These are phyloP conservation scores for Erythrophleum fordii DNA, from an alignment of 306 rosid species.

Conservation along the genomic window DNA sequence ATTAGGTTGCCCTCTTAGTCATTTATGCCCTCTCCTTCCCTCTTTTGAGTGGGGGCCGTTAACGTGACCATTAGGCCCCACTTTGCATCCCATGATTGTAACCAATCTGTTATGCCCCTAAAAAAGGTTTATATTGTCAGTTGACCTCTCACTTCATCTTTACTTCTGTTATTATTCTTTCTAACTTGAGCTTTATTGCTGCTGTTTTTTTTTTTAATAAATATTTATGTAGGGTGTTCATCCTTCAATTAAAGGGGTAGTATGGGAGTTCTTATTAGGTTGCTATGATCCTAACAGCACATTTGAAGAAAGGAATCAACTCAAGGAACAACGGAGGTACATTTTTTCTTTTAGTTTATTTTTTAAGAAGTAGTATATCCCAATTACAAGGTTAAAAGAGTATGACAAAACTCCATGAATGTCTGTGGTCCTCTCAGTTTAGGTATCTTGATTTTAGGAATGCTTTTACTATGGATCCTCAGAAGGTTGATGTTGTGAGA, in stretches of 20 bases:
- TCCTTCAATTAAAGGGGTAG: conserved; percentile 92
- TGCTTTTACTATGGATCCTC: conserved; percentile 15
- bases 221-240: conserved; percentile 83
- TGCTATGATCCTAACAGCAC: conserved; percentile 91
- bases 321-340: conserved; percentile 75
- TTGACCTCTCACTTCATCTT: neutral
- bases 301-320: conserved; percentile 70
- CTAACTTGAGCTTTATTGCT: conserved; percentile 1
- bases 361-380: conserved; percentile 19
- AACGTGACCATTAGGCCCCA: neutral
- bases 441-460: neutral
- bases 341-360: conserved; percentile 25
- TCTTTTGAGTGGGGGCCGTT: neutral
- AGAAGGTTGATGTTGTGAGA: conserved; percentile 28
- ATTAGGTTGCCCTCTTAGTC: neutral
- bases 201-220: conserved; percentile 15
- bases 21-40: neutral
- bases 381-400: conserved; percentile 1
- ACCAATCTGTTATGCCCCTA: neutral
- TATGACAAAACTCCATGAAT: neutral
- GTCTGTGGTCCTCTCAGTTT: conserved; percentile 18
- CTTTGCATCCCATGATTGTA: neutral
- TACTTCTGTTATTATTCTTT: conserved; percentile 19
- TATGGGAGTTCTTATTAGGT: conserved; percentile 96
- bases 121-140: neutral